A percentile compares a stretch with the other conserved stretches of the same genome.
Evolutionary conservation across 1,284 basidiomycete species (phyloP).

Genomic region (Trichosporon sp.): DNA sequence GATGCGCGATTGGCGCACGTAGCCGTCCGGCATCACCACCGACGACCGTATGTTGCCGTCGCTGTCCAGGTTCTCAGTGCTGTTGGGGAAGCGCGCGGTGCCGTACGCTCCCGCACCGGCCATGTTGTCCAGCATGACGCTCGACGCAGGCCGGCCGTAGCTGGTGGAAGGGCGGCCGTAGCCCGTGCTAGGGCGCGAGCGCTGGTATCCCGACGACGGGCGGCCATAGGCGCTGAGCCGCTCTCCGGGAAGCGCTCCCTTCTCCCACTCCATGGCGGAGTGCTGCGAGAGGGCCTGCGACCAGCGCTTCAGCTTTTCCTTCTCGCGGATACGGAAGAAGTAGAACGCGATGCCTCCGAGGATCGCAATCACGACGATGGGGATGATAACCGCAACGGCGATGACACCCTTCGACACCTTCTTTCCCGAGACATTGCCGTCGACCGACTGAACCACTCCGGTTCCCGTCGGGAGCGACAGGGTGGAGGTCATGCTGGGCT

Average conservation of each 20-base stretch:
- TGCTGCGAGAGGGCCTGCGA: conserved; percentile 48
- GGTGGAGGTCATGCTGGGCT: conserved; percentile 26
- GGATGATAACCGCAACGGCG: conserved; percentile 72
- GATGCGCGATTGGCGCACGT: conserved; percentile 43
- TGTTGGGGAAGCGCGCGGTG: conserved; percentile 26
- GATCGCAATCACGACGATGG: conserved; percentile 55
- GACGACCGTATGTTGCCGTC: conserved; percentile 46
- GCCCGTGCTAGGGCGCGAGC: conserved; percentile 42
- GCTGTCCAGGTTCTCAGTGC: conserved; percentile 26
- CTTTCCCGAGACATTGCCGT: conserved; percentile 35
- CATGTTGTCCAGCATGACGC: conserved; percentile 51
- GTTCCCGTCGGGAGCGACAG: conserved; percentile 39
- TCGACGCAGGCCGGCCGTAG: conserved; percentile 28
- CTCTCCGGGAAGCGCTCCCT: conserved; percentile 40
- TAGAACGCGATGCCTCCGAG: conserved; percentile 53
- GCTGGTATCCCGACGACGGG: conserved; percentile 47
- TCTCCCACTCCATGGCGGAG: conserved; percentile 44
- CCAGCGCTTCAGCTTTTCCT: conserved; percentile 62
- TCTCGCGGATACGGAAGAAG: conserved; percentile 56
- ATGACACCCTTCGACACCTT: conserved; percentile 59
- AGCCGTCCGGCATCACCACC: conserved; percentile 54
- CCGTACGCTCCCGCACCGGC: conserved; percentile 61
- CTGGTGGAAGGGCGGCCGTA: conserved; percentile 22
- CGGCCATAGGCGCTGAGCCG: conserved; percentile 71
- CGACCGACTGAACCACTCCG: conserved; percentile 35